Conservation (phyloP, 305 asterid species). For the Solanum hybrid region DNA sequence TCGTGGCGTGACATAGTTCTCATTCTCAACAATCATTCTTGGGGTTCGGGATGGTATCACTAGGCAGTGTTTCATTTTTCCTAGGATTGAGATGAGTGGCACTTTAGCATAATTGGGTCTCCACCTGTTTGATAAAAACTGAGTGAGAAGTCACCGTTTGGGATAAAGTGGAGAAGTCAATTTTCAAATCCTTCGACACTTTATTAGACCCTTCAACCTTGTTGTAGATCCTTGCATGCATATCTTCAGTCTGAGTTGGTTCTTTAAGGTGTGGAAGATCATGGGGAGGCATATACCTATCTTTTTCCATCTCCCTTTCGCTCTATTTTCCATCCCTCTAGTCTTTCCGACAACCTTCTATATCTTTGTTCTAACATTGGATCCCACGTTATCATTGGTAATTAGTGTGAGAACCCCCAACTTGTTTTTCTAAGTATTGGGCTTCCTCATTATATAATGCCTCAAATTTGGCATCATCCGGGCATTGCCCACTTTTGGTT, state of each 20-base stretch:
- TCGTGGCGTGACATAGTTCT: neutral
- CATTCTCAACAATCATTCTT: neutral
- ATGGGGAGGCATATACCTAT: neutral
- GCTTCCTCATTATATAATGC: too few relatives aligned
- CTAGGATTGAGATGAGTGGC: neutral
- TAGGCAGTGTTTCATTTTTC: neutral
- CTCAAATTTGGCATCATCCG: too few relatives aligned
- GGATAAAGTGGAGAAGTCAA: neutral
- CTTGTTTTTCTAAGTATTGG: too few relatives aligned
- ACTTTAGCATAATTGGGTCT: too few relatives aligned
- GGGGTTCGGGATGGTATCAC: neutral
- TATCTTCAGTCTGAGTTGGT: too few relatives aligned
- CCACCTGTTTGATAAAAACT: neutral
- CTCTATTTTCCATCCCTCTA: neutral
- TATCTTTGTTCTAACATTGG: too few relatives aligned
- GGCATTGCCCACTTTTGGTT: too few relatives aligned
- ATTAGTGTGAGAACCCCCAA: too few relatives aligned
- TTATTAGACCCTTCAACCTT: neutral
- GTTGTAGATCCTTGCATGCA: neutral
- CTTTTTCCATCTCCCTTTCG: neutral
- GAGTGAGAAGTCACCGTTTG: neutral
- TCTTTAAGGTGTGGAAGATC: neutral
- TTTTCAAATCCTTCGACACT: neutral
- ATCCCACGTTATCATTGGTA: too few relatives aligned
- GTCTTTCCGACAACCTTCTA: too few relatives aligned